Percentiles rank a stretch among this genome's conserved stretches.
Conservation (phyloP, 1,139 yeast species). For the Kodamaea anthophila region DNA sequence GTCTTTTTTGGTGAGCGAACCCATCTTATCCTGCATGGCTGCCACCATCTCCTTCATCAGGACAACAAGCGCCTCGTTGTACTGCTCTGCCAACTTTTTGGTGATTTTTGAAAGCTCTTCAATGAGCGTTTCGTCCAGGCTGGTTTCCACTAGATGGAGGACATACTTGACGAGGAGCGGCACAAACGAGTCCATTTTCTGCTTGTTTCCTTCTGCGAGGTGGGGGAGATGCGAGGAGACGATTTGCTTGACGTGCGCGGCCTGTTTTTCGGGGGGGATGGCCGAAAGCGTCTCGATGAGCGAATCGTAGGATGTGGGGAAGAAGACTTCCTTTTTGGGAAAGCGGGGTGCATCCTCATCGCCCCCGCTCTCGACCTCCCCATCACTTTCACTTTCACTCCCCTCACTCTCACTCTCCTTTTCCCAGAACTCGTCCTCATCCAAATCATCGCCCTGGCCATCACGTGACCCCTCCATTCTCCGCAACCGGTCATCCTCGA, state of each 20-base stretch:
- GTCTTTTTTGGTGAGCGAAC: constrained; percentile 38
- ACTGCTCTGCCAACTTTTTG: constrained; percentile 58
- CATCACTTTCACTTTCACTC: constrained; percentile 17
- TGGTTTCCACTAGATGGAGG: constrained; percentile 36
- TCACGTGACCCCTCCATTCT: constrained; percentile 76
- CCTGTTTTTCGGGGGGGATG: constrained; percentile 38
- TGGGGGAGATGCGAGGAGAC: constrained; percentile 66
- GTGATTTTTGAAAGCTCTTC: constrained; percentile 46
- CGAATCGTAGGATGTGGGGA: constrained; percentile 61
- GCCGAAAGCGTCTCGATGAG: constrained; percentile 32
- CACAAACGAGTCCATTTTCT: constrained; percentile 60
- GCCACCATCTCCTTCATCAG: constrained; percentile 22
- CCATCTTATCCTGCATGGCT: constrained; percentile 41
- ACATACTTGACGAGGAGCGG: constrained; percentile 61
- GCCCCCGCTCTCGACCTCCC: constrained; percentile 15
- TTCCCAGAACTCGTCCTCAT: constrained; percentile 59
- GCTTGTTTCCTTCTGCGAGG: constrained; percentile 76
- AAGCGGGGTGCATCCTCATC: constrained; percentile 3
- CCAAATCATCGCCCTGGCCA: constrained; percentile 60
- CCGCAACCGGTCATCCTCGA: constrained; percentile 69
- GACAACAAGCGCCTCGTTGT: constrained; percentile 58
- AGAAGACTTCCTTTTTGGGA: constrained; percentile 14
- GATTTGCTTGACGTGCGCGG: constrained; percentile 47
- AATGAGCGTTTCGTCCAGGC: constrained; percentile 29
- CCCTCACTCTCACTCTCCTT: constrained; percentile 39